A percentile compares a stretch with the other conserved stretches of the same genome.
phyloP scores from a whole-genome alignment of 2,329 filamentous ascomycete species.

The Colletotrichum cordylinicola region DNA sequence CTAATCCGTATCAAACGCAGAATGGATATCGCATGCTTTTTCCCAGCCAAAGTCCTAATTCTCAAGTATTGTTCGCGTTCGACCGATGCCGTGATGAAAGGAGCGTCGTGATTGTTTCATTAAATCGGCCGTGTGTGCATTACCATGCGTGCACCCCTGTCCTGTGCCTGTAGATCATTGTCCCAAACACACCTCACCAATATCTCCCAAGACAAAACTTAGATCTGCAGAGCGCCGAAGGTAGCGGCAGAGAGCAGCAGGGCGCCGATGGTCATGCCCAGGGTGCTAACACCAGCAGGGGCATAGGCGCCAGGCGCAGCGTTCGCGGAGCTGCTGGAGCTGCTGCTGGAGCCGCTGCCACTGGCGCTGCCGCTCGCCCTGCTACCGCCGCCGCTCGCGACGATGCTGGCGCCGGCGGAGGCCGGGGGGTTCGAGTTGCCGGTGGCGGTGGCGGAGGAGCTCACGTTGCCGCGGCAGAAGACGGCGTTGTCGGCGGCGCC shows the following conservation, averaged over 20 bases:
- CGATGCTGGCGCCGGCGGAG: constrained; percentile 35
- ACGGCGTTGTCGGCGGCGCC: constrained; percentile 41
- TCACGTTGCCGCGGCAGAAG: constrained; percentile 48
- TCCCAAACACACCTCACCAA: not conserved
- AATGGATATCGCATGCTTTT: not conserved
- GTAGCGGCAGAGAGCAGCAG: constrained; percentile 38
- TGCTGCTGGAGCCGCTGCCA: constrained; percentile 10
- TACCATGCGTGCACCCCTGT: not conserved
- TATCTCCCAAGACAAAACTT: not conserved
- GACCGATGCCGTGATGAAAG: not conserved
- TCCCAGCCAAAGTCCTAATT: not conserved
- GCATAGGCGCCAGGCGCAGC: not conserved
- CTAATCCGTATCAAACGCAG: not conserved
- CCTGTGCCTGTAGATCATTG: not conserved
- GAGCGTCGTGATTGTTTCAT: not conserved
- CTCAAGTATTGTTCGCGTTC: not conserved
- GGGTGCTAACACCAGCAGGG: constrained; percentile 29
- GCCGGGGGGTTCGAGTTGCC: constrained; percentile 31
- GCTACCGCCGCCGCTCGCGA: constrained; percentile 26
- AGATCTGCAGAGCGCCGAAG: constrained; percentile 25
- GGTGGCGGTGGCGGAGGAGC: constrained; percentile 43
- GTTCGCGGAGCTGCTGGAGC: not conserved
- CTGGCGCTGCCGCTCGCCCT: constrained; percentile 1
- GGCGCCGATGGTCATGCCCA: constrained; percentile 39
- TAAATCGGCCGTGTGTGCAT: not conserved